Base-by-base conservation (phyloP, 2,329 filamentous ascomycete genomes). In the Cladorrhinum sp. region DNA sequence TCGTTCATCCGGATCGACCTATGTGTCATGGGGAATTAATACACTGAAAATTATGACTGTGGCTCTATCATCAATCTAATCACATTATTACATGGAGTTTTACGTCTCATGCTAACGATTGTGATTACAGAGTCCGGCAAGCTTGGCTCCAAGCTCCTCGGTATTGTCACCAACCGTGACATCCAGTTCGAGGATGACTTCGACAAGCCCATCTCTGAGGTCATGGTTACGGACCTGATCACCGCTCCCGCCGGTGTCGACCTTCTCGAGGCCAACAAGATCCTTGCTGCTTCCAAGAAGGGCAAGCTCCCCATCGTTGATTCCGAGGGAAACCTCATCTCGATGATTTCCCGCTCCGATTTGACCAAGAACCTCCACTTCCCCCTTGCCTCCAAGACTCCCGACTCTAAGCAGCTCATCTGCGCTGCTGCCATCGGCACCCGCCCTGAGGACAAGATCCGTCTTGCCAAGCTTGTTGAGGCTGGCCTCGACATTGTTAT, bases 1-100 rank as follows among this genome's bases (percentile, higher is more conserved):
- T 99, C 95, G 95, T 99, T 99, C 95, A 94, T 94, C 95, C 92
- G 91, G 84, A 96, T 88, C 86, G 89, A 90, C 88, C 83, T 84
- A 80, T 87, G 84, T 85, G 90, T 91, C 84, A 81, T 96, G 92
- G 85, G 91, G 92, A 96, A 78, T 82, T 78, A 79, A 74, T 67
- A 65, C 69, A 71, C 69, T 71, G 69, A 79, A 77, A 75, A 78
- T 76, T 77, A 77, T 81, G 76, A 80, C 58, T 39, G 68, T 71
- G 70, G 70, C 71, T 64, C 53, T 63, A 67, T 52, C 53, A 50
- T 57, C 60, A n/a, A 61, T 30, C 9, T 28, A 36, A 56, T 48
- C 18, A 62, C 73, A 72, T 67, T 71, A 5, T 18, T 46, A 7
- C 6, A 46, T 74, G 73, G 39, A 53, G 39, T 60, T 52, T 58